phyloP scores from a whole-genome alignment of 805 yeast species.

The Hanseniaspora taiwanica region DNA sequence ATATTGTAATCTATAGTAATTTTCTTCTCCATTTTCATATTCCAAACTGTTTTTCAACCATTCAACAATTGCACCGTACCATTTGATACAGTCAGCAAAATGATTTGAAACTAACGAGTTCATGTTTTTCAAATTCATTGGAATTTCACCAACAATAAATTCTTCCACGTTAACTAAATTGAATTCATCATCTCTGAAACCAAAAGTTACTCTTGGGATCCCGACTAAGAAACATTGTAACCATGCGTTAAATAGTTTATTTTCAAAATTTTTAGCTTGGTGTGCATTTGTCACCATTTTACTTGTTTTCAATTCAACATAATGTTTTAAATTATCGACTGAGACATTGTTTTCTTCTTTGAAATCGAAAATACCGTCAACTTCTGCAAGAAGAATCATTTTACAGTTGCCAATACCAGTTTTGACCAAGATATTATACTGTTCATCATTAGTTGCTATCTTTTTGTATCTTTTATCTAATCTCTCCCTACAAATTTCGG shows the following conservation, averaged over 20 bases:
- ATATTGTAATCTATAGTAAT: slow-evolving; percentile 22
- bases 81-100: slow-evolving; percentile 69
- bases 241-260: slow-evolving; percentile 73
- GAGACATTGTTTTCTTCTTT: too few relatives aligned
- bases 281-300: slow-evolving; percentile 39
- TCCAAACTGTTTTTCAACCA: slow-evolving; percentile 48
- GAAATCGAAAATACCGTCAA: slow-evolving; percentile 81
- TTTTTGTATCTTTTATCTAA: slow-evolving; percentile 54
- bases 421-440: slow-evolving; percentile 66
- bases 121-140: slow-evolving; percentile 43
- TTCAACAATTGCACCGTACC: slow-evolving; percentile 74
- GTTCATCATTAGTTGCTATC: slow-evolving; percentile 57
- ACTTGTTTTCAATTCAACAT: slow-evolving; percentile 74
- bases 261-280: slow-evolving; percentile 56
- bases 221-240: slow-evolving; percentile 88
- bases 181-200: slow-evolving; percentile 68
- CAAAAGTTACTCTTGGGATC: slow-evolving; percentile 66
- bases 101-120: slow-evolving; percentile 35
- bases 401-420: slow-evolving; percentile 71
- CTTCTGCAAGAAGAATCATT: slow-evolving; percentile 73
- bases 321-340: slow-evolving; percentile 56
- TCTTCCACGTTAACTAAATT: slow-evolving; percentile 60
- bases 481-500: slow-evolving; percentile 45
- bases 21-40: slow-evolving; percentile 2
- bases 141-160: slow-evolving; percentile 65